Evolutionary conservation across 1,284 basidiomycete species (phyloP), one percentile per base, ranked within the genome.

Genomic region (Trichosporon sp.): DNA sequence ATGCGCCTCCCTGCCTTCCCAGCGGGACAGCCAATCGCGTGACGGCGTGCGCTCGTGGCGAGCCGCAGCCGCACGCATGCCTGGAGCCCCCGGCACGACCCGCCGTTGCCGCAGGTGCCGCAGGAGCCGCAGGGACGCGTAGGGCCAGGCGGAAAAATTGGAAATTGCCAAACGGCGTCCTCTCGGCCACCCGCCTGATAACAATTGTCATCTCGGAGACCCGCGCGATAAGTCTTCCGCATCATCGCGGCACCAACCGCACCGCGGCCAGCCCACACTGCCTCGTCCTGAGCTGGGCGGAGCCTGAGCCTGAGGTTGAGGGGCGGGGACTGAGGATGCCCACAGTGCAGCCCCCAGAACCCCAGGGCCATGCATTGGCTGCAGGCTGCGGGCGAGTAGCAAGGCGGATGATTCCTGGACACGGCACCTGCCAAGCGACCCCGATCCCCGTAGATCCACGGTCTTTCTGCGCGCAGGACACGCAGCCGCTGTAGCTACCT

Each of bases 141-240:
- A 18, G 44, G 44, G n/a, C 15, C 7, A 21, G 27, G 12, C 56
- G 56, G 56, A 60, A 60, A 60, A 60, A 60, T 60, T 60, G 56
- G 56, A 31, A 60, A 60, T 60, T 23, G 9, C 32, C 56, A 29
- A 7, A 12, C 3, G 7, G 21, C 47, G 23, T 51, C 47, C 15
- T 23, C 47, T 25, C 47, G 47, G 47, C 47, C 18, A n/a, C 47
- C 47, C 47, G 47, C 47, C 27, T n/a, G 56, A 60, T 60, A 60
- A 60, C 29, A 60, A 60, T 60, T 60, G 56, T 60, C 56, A 60
- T 31, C 18, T 60, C 56, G 56, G 56, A 60, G 15, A n/a, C 56
- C 56, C 56, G 56, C 29, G 56, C 56, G 56, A 60, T 60, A 60
- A 60, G 56, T 60, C 18, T 31, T 60, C 56, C 56, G 56, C 29